Evolutionary conservation across 139 green algal genomes (phyloP).

Genomic region (Chlamydomonas sp.): DNA sequence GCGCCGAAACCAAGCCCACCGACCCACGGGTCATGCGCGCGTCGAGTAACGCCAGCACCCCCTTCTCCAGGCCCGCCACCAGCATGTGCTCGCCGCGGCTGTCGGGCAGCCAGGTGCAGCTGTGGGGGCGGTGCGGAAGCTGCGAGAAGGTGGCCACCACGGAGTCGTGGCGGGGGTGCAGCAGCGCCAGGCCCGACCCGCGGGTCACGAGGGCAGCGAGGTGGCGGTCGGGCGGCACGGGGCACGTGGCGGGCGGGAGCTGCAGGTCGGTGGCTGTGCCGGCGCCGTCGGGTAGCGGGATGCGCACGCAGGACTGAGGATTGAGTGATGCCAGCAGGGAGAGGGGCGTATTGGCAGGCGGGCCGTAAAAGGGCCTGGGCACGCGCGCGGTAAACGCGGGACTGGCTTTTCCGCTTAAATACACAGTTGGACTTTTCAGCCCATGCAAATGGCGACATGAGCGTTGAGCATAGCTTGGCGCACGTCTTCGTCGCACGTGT

Average conservation of each 20-base stretch:
- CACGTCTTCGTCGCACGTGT: too few relatives aligned
- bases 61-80: conserved; percentile 14
- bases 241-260: background rate
- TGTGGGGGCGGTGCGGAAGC: background rate
- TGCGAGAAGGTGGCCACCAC: conserved; percentile 9
- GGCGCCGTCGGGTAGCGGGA: background rate
- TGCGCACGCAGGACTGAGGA: conserved; percentile 1
- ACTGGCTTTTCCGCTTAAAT: too few relatives aligned
- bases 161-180: background rate
- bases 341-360: background rate
- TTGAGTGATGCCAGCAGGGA: background rate
- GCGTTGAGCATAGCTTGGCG: too few relatives aligned
- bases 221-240: too few relatives aligned
- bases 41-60: conserved; percentile 23
- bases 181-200: conserved; percentile 8
- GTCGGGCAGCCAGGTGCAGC: conserved; percentile 18
- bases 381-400: too few relatives aligned
- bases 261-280: conserved; percentile 17
- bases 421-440: too few relatives aligned
- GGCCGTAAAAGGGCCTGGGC: background rate
- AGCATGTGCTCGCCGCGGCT: conserved; percentile 2
- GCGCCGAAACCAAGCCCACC: background rate
- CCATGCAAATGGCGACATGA: too few relatives aligned
- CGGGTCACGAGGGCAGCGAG: background rate
- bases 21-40: background rate